Evolutionary conservation across 345 rosid species (phyloP).

Genomic region (Bretschneidera sinensis): DNA sequence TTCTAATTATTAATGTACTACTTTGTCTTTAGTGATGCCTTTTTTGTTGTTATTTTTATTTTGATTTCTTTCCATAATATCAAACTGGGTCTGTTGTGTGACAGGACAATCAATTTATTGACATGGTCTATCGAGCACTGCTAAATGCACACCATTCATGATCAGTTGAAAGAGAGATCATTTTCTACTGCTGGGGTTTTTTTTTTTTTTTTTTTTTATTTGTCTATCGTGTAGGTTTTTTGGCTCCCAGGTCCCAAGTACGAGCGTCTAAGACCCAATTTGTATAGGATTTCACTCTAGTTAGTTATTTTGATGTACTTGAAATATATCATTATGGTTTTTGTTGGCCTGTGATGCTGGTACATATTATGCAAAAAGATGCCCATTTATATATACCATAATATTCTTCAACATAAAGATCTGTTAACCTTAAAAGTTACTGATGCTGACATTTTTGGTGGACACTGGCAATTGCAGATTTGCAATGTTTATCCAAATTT

Average conservation of each 20-base stretch:
- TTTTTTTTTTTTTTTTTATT: too few relatives aligned
- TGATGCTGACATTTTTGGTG: too few relatives aligned
- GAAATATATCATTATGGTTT: too few relatives aligned
- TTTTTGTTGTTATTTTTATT: background rate
- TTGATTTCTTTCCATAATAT: background rate
- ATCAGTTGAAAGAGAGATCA: slow-evolving; percentile 13
- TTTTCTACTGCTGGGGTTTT: slow-evolving; percentile 13
- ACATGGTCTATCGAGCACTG: slow-evolving; percentile 65
- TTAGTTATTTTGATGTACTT: background rate
- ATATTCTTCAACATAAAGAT: too few relatives aligned
- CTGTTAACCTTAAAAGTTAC: too few relatives aligned
- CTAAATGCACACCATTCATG: slow-evolving; percentile 61
- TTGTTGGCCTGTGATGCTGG: background rate
- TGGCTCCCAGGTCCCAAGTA: slow-evolving; percentile 3
- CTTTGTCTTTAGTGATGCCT: background rate
- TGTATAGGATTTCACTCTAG: slow-evolving; percentile 24
- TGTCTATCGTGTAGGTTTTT: slow-evolving; percentile 17
- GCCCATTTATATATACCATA: too few relatives aligned
- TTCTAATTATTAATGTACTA: background rate
- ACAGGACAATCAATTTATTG: slow-evolving; percentile 78
- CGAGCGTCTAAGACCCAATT: slow-evolving; percentile 20
- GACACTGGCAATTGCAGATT: too few relatives aligned
- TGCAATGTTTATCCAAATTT: too few relatives aligned
- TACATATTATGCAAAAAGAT: too few relatives aligned
- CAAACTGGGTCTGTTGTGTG: slow-evolving; percentile 13